Conservation (phyloP, 106 monocot species). For the Posidonia australis region DNA sequence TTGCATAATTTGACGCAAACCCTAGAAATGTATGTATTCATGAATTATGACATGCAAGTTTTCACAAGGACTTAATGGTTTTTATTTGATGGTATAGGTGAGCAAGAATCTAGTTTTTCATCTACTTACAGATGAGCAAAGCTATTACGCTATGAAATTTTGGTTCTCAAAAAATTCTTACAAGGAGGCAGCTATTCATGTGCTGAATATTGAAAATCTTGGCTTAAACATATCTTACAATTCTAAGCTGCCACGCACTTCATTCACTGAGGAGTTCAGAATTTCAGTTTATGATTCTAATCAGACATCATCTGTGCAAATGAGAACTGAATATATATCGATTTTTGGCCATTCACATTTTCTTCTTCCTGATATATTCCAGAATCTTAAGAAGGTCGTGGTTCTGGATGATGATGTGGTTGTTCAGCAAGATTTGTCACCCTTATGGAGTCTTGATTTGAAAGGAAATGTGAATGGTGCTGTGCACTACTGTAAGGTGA, state of each 20-base stretch:
- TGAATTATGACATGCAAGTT: not conserved
- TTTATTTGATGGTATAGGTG: constrained; percentile 26
- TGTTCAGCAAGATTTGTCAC: constrained; percentile 63
- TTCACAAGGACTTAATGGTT: not conserved
- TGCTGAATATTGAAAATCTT: constrained; percentile 49
- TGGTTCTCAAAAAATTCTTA: constrained; percentile 64
- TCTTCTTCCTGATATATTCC: constrained; percentile 72
- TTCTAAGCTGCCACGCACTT: constrained; percentile 9
- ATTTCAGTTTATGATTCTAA: constrained; percentile 22
- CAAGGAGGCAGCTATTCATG: constrained; percentile 31
- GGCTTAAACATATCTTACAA: constrained; percentile 12
- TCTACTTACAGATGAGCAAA: constrained; percentile 57
- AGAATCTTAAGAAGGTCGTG: constrained; percentile 52
- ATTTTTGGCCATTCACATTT: constrained; percentile 81
- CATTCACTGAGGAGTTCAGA: constrained; percentile 60
- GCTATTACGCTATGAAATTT: constrained; percentile 59
- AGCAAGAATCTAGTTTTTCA: constrained; percentile 54
- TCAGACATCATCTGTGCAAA: constrained; percentile 16
- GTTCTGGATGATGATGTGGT: constrained; percentile 88
- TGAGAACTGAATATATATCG: constrained; percentile 58
- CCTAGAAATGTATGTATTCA: not conserved
- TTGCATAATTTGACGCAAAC: not conserved
- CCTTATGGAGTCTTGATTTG: constrained; percentile 71
- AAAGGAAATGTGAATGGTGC: constrained; percentile 79
- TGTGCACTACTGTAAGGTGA: constrained; percentile 50